A percentile compares a stretch with the other conserved stretches of the same genome.
Conservation (phyloP, 768 basidiomycete species). For the Boletellus ananas region DNA sequence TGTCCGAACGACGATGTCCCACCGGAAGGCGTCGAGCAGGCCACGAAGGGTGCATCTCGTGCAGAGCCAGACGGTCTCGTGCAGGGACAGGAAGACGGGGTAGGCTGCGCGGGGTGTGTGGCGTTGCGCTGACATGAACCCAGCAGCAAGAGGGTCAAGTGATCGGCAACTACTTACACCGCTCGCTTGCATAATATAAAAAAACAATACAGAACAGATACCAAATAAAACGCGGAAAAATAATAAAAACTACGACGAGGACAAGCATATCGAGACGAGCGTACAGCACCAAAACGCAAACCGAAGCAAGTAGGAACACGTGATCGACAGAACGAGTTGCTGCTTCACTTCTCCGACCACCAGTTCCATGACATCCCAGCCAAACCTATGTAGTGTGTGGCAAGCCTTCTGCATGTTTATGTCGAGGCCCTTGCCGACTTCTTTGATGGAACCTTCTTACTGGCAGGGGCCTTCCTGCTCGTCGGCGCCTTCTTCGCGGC, state of each 20-base stretch:
- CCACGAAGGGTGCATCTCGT: conserved; percentile 56
- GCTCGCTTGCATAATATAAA: conserved; percentile 14
- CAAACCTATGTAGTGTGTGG: not conserved
- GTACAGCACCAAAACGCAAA: conserved; percentile 23
- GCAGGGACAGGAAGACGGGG: conserved; percentile 64
- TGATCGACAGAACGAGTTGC: not conserved
- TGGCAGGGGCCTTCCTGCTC: conserved; percentile 24
- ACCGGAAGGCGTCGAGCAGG: conserved; percentile 67
- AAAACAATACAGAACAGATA: conserved; percentile 27
- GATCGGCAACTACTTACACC: conserved; percentile 6
- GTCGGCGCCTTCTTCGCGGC: conserved; percentile 33
- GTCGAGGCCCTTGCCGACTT: conserved; percentile 17
- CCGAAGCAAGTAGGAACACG: conserved; percentile 10
- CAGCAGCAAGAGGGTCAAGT: not conserved
- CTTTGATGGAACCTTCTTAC: conserved; percentile 25
- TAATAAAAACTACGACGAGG: conserved; percentile 15
- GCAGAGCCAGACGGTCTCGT: conserved; percentile 59
- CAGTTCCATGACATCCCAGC: not conserved
- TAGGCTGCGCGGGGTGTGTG: conserved; percentile 50
- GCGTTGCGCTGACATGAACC: conserved; percentile 25
- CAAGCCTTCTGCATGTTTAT: conserved; percentile 2
- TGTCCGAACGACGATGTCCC: conserved; percentile 59
- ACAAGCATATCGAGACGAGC: conserved; percentile 27
- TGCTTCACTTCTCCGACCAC: not conserved
- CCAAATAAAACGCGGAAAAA: conserved; percentile 26